Evolutionary conservation across 176 grass and related monocot genomes (phyloP).

Genomic region (Musa acuminata): DNA sequence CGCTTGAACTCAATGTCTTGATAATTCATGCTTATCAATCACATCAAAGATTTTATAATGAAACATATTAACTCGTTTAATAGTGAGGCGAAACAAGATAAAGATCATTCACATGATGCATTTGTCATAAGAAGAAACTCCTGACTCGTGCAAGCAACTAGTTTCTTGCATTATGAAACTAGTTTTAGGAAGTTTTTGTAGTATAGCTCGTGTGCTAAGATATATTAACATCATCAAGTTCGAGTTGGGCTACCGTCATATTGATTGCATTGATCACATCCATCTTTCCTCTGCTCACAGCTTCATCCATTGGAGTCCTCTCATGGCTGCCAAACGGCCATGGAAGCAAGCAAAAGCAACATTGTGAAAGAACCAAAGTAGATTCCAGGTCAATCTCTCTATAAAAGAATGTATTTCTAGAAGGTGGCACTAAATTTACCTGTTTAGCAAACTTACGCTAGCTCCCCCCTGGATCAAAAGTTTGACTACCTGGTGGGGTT

Average conservation of each 20-base stretch:
- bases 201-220: constrained; percentile 25
- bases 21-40: too few relatives aligned
- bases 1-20: too few relatives aligned
- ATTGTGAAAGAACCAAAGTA: neutral
- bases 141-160: too few relatives aligned
- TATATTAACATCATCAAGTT: constrained; percentile 52
- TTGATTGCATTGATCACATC: constrained; percentile 75
- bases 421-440: constrained; percentile 22
- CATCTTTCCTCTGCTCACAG: constrained; percentile 63
- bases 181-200: too few relatives aligned
- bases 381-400: neutral
- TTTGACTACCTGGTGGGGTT: constrained; percentile 53
- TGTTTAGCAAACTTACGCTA: constrained; percentile 71
- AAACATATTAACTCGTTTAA: too few relatives aligned
- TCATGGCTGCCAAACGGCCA: constrained; percentile 54
- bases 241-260: constrained; percentile 56
- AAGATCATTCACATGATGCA: too few relatives aligned
- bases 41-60: too few relatives aligned
- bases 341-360: neutral
- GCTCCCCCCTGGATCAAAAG: constrained; percentile 62
- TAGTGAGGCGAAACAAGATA: too few relatives aligned
- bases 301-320: constrained; percentile 90
- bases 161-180: too few relatives aligned
- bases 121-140: too few relatives aligned
- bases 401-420: constrained; percentile 5